A percentile compares a stretch with the other conserved stretches of the same genome.
Conservation (phyloP, 2,329 filamentous ascomycete genomes). For the Claviceps fusiformis region DNA sequence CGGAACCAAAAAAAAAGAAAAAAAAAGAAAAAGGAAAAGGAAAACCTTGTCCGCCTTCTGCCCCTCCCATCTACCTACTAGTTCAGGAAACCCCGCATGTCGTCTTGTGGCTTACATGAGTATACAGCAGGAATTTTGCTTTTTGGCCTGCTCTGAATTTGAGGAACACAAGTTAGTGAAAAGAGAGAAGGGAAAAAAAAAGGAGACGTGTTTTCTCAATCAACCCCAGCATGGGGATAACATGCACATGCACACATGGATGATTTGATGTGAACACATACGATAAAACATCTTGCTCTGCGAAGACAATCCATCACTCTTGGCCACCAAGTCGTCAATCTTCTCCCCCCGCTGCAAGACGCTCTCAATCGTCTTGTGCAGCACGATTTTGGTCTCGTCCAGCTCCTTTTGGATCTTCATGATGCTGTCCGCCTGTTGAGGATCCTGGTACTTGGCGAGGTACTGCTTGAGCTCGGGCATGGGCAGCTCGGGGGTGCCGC, state of each 20-base stretch:
- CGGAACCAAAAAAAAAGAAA: background rate
- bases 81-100: too few relatives aligned
- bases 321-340: conserved; percentile 84
- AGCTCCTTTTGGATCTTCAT: conserved; percentile 93
- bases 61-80: too few relatives aligned
- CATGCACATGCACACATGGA: too few relatives aligned
- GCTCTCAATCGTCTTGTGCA: conserved; percentile 93
- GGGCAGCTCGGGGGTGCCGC: conserved; percentile 36
- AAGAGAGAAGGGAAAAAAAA: too few relatives aligned
- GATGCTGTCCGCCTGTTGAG: conserved; percentile 78
- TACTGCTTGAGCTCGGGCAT: conserved; percentile 74
- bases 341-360: conserved; percentile 85
- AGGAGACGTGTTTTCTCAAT: background rate
- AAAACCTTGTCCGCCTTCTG: too few relatives aligned
- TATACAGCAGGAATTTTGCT: conserved; percentile 65
- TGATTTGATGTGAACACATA: conserved; percentile 25
- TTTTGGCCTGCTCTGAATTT: conserved; percentile 52
- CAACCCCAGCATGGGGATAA: too few relatives aligned
- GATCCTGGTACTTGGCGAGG: conserved; percentile 63
- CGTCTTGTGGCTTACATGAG: conserved; percentile 39
- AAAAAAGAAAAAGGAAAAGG: background rate
- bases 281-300: conserved; percentile 98
- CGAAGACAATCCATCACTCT: conserved; percentile 79
- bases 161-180: background rate
- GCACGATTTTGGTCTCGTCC: conserved; percentile 91